Conservation (phyloP, 805 yeast species). For the Candida yuanshanica region DNA sequence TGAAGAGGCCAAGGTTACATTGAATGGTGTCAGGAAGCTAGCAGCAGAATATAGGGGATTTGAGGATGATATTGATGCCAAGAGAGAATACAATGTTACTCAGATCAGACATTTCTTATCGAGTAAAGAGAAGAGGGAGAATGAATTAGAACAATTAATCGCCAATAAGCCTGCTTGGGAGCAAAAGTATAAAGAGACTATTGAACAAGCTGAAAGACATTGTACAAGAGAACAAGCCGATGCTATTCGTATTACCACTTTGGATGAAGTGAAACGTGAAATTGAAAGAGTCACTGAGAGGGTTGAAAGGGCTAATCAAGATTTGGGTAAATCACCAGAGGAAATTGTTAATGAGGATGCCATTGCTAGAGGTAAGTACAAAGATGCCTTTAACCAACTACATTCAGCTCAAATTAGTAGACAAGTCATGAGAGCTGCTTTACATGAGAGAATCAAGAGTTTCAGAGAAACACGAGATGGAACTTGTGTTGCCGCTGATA, state of each 20-base stretch:
- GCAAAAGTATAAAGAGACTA: slow-evolving; percentile 9
- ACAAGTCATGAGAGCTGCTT: slow-evolving; percentile 28
- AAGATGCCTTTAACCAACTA: slow-evolving; percentile 36
- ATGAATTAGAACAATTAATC: slow-evolving; percentile 17
- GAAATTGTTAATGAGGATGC: slow-evolving; percentile 46
- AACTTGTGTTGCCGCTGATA: slow-evolving; percentile 43
- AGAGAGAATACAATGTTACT: slow-evolving; percentile 8
- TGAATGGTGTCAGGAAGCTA: slow-evolving; percentile 24
- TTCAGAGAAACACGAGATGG: slow-evolving; percentile 34
- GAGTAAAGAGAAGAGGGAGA: slow-evolving; percentile 13
- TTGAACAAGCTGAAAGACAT: slow-evolving; percentile 30
- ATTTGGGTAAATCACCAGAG: slow-evolving; percentile 50
- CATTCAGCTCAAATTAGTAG: slow-evolving; percentile 30
- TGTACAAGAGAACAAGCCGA: slow-evolving; percentile 45
- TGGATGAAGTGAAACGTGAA: slow-evolving; percentile 44
- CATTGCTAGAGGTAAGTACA: slow-evolving; percentile 36
- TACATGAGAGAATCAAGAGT: slow-evolving; percentile 38
- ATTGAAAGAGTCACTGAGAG: slow-evolving; percentile 39
- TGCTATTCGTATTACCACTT: slow-evolving; percentile 33
- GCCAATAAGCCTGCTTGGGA: slow-evolving; percentile 18
- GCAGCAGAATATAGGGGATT: slow-evolving; percentile 6
- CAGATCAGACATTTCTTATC: slow-evolving; percentile 12
- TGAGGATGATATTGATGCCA: slow-evolving; percentile 7
- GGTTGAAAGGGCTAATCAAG: slow-evolving; percentile 46
- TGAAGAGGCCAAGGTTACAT: slow-evolving; percentile 11